Base-by-base conservation (phyloP, 257 asterid species). In the Plantago ovata region DNA sequence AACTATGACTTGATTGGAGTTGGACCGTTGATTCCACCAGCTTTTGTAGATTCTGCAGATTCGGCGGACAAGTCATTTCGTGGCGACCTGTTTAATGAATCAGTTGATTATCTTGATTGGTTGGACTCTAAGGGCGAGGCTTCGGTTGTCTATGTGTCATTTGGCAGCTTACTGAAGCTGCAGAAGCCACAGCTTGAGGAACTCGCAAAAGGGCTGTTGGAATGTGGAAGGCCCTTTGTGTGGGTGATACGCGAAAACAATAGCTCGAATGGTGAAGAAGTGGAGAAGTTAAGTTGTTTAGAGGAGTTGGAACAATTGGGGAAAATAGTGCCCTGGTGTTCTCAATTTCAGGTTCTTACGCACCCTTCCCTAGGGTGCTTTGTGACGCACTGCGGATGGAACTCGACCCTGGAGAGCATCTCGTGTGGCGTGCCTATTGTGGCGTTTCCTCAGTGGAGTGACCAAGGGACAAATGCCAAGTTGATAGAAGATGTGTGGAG, bases 331-430 rank as follows among this genome's bases (percentile, higher is more conserved):
- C 45, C 75, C 12, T 84, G 89, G 94, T 79, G 94, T 62, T 72
- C 86, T 0, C 89, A 84, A 50, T 56, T 81, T 0, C 84, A 84
- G 60, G 94, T 84, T 1, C 61, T 83, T 22, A 74, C 60, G 4
- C 83, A 84, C 49, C 72, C 75, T 0, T 72, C 94, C 1, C 4
- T 81, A 32, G 86, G 84, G 1, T 84, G 89, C 57, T 84, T 84
- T 9, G 60, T 84, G 16, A 71, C 81, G 7, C 94, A 84, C 13
- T 81, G 89, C 16, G 94, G 94, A 1, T 84, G 86, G 89, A 84
- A 81, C 62, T 84, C 94, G 44, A 79, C 81, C 2, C 38, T 84
- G 2, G 94, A 84, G 59, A 81, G 86, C 56, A 3, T 75, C 0
- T 47, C 72, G 0, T 71, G 80, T 9, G 84, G 86, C 0, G 75